Evolutionary conservation across 192 early-diverging fungal genomes (phyloP), one percentile per base, ranked within the genome.

Genomic region (Obelidium mucronatum): DNA sequence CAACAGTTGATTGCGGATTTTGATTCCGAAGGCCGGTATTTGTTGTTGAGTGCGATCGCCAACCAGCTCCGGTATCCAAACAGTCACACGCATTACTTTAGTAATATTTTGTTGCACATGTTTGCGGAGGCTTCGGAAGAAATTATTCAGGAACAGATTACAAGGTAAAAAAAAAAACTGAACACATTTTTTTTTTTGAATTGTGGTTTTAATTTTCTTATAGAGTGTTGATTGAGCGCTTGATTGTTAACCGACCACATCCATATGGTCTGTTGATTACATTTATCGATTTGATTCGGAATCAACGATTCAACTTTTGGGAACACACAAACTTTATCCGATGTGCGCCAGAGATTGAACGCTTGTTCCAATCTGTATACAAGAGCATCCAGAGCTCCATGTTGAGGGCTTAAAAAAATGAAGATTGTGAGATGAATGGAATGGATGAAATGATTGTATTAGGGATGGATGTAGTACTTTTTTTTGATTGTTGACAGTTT

Each of bases 51-150:
- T 72, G 95, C 94, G 5, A 94, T 99, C 76, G 94, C 95, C 52
- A 97, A 98, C 83, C 97, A 98, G 80, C 87, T 99, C 78, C 90
- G 97, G 73, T 97, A 93, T 85, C 96, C 97, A n/a, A 97, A 96
- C 82, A 91, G 91, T 40, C 97, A 99, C 78, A 99, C 97, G 17
- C 93, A 94, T 75, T 95, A 95, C 76, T 98, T 96, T 81, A 95
- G 94, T 80, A 91, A 91, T 72, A 88, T 94, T 30, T 80, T 99
- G 37, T 83, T 99, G 39, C 91, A 92, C 74, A 86, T 99, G 51
- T 99, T 98, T 80, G 89, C 86, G 2, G 93, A 94, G 73, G 84
- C 88, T 1, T 86, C 58, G 31, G 82, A 93, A 76, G 96, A 97
- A 79, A 83, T 85, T 28, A 91, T 97, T 56, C 92, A 96, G 81